Evolutionary conservation across 2,329 filamentous ascomycete genomes (phyloP).

Genomic region (Colletotrichum sp.): DNA sequence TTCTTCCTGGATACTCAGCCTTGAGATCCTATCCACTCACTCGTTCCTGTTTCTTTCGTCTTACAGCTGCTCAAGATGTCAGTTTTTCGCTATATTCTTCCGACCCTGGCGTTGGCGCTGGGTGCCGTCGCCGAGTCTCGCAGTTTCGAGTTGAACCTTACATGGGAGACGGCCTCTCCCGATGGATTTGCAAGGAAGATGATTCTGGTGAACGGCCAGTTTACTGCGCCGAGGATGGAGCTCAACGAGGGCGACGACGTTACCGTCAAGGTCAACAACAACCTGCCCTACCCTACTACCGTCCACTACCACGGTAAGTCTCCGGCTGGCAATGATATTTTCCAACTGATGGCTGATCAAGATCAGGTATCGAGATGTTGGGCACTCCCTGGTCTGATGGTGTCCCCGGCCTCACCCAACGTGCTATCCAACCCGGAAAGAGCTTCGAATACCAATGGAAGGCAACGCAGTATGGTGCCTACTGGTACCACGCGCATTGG

Average conservation of each 20-base stretch:
- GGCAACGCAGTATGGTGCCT: constrained; percentile 62
- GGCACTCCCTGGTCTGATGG: constrained; percentile 65
- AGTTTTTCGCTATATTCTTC: constrained; percentile 20
- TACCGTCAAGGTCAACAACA: constrained; percentile 49
- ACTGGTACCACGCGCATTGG: constrained; percentile 67
- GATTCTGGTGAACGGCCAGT: constrained; percentile 63
- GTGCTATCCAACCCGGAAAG: constrained; percentile 51
- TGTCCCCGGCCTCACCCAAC: constrained; percentile 61
- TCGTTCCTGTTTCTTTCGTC: constrained; percentile 14
- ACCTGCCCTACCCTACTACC: constrained; percentile 50
- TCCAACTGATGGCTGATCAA: neutral
- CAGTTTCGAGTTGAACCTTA: constrained; percentile 32
- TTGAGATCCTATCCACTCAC: constrained; percentile 21
- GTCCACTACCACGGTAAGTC: constrained; percentile 54
- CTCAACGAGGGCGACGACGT: constrained; percentile 56
- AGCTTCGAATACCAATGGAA: constrained; percentile 59
- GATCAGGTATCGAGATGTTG: constrained; percentile 31
- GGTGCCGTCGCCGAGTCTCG: constrained; percentile 13
- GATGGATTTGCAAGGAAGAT: constrained; percentile 50
- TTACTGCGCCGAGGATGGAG: constrained; percentile 65
- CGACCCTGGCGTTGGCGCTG: constrained; percentile 19
- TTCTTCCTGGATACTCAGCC: constrained; percentile 5
- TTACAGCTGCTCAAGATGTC: constrained; percentile 11
- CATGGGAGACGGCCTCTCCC: constrained; percentile 43
- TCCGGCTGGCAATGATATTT: too few relatives aligned